Evolutionary conservation across 2,329 filamentous ascomycete genomes (phyloP), one percentile per base, ranked within the genome.

Genomic region (Trichoderma aggressivum): DNA sequence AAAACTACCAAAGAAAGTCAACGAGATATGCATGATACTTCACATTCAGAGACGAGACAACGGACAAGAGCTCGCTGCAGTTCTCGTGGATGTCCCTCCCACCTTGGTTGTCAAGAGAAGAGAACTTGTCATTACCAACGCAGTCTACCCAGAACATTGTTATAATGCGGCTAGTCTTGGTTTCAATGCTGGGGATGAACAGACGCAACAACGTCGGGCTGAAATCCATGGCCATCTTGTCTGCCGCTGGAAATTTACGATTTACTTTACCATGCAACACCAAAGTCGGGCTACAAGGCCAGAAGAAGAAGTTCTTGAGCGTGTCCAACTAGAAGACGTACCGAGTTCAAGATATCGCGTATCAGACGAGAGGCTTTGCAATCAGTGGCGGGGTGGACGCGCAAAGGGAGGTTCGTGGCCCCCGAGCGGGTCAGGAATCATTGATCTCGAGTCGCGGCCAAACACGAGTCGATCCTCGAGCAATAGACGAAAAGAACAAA

Each of bases 71-170:
- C 66, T 81, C 0, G 71, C 79, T 0, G 84, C 87, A 24, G 77
- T 81, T 0, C 71, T 83, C 0, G 74, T 86, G 0, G 84, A 88
- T 2, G 76, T 90, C 0, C 56, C 78, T 0, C 70, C 85, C 0
- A 63, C 74, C 0, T 72, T 81, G 0, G 80, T 90, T 0, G 74
- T 81, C 2, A 73, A 78, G 1, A 78, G 83, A 7, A 80, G 87
- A 0, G 76, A 76, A 0, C 78, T 92, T 0, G 76, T 83, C 0
- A 78, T 85, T 2, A 92, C 90, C 0, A 93, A 92, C 71, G 77
- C 82, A 0, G 74, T 78, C 0, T 89, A 84, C 56, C 85, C 86
- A 0, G 70, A 77, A 0, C 80, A 81, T 61, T 76, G 79, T 1
- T 80, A 79, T 8, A 43, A n/a, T 14, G 67, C 78, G 0, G 26